Percentiles rank a stretch among this genome's conserved stretches.
phyloP scores from a whole-genome alignment of 208 protist genomes.

The Hexamita inflata region DNA sequence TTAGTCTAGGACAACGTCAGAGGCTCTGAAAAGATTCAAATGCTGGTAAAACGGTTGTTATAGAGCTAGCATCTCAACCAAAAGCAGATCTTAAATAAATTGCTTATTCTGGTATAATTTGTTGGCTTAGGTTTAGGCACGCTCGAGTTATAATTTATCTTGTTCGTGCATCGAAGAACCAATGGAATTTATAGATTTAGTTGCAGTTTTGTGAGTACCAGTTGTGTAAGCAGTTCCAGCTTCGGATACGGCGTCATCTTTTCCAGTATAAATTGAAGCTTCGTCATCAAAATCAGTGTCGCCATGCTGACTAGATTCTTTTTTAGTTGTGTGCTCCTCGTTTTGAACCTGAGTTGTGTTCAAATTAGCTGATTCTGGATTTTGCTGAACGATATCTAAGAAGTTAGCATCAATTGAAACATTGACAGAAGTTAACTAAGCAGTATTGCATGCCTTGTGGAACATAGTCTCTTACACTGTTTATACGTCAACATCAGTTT shows the following conservation, averaged over 20 bases:
- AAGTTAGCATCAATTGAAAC: not conserved
- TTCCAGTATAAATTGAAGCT: not conserved
- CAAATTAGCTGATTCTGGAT: not conserved
- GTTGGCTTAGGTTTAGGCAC: too few species aligned
- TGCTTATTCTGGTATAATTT: too few species aligned
- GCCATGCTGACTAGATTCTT: not conserved
- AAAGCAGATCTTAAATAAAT: not conserved
- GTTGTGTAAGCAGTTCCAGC: conserved; percentile 22
- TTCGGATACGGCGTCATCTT: conserved; percentile 20
- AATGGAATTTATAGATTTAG: too few species aligned
- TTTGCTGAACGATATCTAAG: not conserved
- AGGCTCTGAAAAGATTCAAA: too few species aligned
- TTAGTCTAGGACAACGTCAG: too few species aligned
- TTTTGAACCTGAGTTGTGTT: not conserved
- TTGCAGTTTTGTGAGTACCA: too few species aligned
- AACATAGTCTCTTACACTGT: not conserved
- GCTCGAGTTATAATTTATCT: too few species aligned
- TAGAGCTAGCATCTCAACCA: not conserved
- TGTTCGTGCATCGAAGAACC: too few species aligned
- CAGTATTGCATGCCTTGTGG: not conserved
- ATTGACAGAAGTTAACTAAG: not conserved
- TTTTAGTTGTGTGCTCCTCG: too few species aligned
- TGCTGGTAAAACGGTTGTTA: too few species aligned
- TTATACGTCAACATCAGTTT: not conserved
- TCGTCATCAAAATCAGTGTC: not conserved